A percentile compares a stretch with the other conserved stretches of the same genome.
phyloP scores from a whole-genome alignment of 2,329 filamentous ascomycete genomes.

The Graphilbum ipis-grandicollis region DNA sequence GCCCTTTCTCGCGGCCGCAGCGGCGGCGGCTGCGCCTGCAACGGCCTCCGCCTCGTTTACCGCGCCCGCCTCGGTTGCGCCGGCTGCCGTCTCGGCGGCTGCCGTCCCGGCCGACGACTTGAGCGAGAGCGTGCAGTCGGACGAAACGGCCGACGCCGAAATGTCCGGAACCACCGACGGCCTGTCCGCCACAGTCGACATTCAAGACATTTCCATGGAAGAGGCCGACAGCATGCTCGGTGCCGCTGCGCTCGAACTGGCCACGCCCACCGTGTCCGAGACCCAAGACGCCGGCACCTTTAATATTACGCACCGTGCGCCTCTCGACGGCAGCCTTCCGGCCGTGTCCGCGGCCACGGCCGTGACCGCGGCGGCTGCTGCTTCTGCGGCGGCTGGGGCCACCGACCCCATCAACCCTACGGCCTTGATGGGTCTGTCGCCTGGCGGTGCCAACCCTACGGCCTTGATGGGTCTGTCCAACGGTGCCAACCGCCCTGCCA shows the following conservation, averaged over 20 bases:
- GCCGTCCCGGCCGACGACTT: slow-evolving; percentile 50
- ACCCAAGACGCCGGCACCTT: slow-evolving; percentile 80
- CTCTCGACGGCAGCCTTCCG: slow-evolving; percentile 63
- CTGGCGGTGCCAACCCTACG: slow-evolving; percentile 25
- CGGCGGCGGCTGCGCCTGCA: background rate
- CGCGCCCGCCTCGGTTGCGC: background rate
- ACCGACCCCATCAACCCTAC: slow-evolving; percentile 13
- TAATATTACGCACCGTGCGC: slow-evolving; percentile 77
- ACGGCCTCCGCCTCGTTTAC: background rate
- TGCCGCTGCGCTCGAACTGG: slow-evolving; percentile 54
- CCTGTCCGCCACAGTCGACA: slow-evolving; percentile 57
- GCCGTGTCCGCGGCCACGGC: background rate
- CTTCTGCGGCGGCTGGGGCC: slow-evolving; percentile 56
- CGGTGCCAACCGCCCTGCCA: slow-evolving; percentile 51
- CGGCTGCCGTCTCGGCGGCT: background rate
- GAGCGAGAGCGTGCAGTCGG: slow-evolving; percentile 66
- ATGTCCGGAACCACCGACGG: slow-evolving; percentile 69
- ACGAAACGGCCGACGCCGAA: slow-evolving; percentile 58
- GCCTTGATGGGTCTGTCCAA: slow-evolving; percentile 50
- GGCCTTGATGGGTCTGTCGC: slow-evolving; percentile 49
- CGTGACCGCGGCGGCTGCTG: slow-evolving; percentile 29
- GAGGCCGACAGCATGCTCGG: slow-evolving; percentile 67
- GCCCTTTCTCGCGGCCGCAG: background rate
- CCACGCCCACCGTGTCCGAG: slow-evolving; percentile 64
- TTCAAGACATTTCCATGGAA: slow-evolving; percentile 67